Percentiles rank a stretch among this genome's conserved stretches.
Evolutionary conservation across 148 eudicot genomes (phyloP).

Genomic region (Dianthus caryophyllus): DNA sequence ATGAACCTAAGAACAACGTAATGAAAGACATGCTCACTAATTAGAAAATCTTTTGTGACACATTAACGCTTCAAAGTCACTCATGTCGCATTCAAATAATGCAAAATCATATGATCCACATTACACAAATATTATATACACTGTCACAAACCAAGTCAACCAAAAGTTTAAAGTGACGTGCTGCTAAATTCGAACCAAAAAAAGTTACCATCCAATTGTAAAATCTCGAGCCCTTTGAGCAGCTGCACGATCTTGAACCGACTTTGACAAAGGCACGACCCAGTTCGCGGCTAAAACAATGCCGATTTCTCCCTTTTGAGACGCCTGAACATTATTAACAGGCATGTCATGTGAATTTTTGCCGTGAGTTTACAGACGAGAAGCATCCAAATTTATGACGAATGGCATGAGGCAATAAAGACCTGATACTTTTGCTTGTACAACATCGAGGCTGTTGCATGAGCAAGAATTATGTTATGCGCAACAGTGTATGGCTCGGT

Average conservation of each 20-base stretch:
- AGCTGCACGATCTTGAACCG: conserved; percentile 20
- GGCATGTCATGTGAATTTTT: neutral
- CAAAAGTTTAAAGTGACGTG: too few species aligned
- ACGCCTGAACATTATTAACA: conserved; percentile 17
- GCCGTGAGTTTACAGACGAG: too few species aligned
- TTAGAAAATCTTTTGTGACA: neutral
- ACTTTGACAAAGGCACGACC: conserved; percentile 28
- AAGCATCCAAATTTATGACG: neutral
- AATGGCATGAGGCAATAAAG: neutral
- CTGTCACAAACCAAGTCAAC: neutral
- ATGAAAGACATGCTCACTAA: neutral
- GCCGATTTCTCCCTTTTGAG: conserved; percentile 39
- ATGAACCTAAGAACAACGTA: conserved; percentile 26
- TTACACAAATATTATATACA: neutral
- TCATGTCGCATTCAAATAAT: neutral
- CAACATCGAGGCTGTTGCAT: conserved; percentile 28
- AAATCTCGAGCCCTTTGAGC: conserved; percentile 31
- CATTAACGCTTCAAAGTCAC: neutral
- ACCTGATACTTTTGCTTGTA: conserved; percentile 37
- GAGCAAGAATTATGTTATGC: conserved; percentile 33
- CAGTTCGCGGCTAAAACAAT: conserved; percentile 24
- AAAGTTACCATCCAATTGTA: conserved; percentile 29
- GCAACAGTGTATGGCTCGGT: conserved; percentile 37
- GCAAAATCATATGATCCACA: neutral
- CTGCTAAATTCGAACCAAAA: too few species aligned